These are phyloP conservation scores for Bryoglossum gracile DNA, from an alignment of 495 filamentous ascomycete genomes.

Conservation along the genomic window DNA sequence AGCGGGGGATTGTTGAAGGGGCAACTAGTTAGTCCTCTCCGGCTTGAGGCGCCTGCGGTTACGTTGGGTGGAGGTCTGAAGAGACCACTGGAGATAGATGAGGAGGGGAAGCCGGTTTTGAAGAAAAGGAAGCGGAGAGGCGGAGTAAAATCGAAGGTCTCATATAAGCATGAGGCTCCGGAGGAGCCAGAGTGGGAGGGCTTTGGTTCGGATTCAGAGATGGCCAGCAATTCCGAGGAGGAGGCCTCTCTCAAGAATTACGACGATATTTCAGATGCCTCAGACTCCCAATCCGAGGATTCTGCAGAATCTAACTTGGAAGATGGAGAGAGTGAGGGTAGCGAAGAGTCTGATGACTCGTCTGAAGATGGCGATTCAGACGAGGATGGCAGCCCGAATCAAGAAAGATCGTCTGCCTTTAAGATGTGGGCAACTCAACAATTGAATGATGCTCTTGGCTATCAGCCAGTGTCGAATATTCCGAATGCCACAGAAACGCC, in stretches of 20 bases:
- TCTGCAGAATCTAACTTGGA: slow-evolving; percentile 17
- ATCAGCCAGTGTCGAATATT: slow-evolving; percentile 30
- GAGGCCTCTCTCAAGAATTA: slow-evolving; percentile 8
- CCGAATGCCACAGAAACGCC: slow-evolving; percentile 34
- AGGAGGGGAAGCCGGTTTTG: slow-evolving; percentile 70
- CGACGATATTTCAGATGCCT: slow-evolving; percentile 17
- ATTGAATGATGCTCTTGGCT: slow-evolving; percentile 64
- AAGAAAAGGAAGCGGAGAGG: slow-evolving; percentile 57
- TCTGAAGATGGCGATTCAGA: slow-evolving; percentile 18
- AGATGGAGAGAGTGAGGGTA: slow-evolving; percentile 26
- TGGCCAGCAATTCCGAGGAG: slow-evolving; percentile 12
- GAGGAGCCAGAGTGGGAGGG: slow-evolving; percentile 54
- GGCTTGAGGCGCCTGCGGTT: slow-evolving; percentile 10
- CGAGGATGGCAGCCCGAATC: slow-evolving; percentile 29
- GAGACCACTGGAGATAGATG: slow-evolving; percentile 70
- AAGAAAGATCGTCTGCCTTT: slow-evolving; percentile 62
- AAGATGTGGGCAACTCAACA: slow-evolving; percentile 87
- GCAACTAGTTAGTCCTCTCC: not conserved
- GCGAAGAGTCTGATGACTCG: slow-evolving; percentile 28
- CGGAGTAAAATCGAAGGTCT: slow-evolving; percentile 41
- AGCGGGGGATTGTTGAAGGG: slow-evolving; percentile 1
- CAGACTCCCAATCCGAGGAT: slow-evolving; percentile 6
- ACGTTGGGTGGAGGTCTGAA: slow-evolving; percentile 74
- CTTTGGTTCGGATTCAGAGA: slow-evolving; percentile 41
- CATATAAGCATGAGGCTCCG: slow-evolving; percentile 26